Percentiles rank a stretch among this genome's conserved stretches.
These are phyloP conservation scores for Paramecium sexaurelia DNA, from an alignment of 73 alveolate species.

Conservation along the genomic window DNA sequence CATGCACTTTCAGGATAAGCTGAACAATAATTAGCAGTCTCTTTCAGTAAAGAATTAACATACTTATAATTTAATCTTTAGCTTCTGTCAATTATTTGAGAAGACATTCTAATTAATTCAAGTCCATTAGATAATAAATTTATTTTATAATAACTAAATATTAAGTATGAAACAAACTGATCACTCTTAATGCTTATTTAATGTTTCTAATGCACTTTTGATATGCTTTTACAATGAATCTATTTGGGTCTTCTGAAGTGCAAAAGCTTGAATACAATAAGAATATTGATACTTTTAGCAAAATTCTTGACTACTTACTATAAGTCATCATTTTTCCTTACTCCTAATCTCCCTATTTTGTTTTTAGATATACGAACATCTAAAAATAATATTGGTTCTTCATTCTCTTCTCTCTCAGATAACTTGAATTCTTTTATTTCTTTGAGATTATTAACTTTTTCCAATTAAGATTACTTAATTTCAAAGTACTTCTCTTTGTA, in stretches of 20 bases:
- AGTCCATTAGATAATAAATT: slow-evolving; percentile 28
- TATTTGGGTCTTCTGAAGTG: neutral
- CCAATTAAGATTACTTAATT: slow-evolving; percentile 21
- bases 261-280: neutral
- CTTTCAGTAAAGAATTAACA: neutral
- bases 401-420: slow-evolving; percentile 28
- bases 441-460: neutral
- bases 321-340: slow-evolving; percentile 40
- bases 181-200: neutral
- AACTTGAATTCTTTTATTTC: neutral
- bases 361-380: slow-evolving; percentile 53
- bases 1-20: slow-evolving; percentile 41
- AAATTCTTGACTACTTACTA: slow-evolving; percentile 47
- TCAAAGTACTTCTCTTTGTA: slow-evolving; percentile 50
- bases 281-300: slow-evolving; percentile 53
- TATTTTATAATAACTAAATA: slow-evolving; percentile 4
- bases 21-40: slow-evolving; percentile 53
- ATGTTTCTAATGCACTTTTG: neutral
- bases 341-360: slow-evolving; percentile 56
- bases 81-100: neutral
- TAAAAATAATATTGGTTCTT: slow-evolving; percentile 62
- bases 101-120: slow-evolving; percentile 22
- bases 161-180: neutral
- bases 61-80: slow-evolving; percentile 30
- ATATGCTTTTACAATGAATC: neutral